These are phyloP conservation scores for Nephelium lappaceum DNA, from an alignment of 345 rosid genomes.

Conservation along the genomic window DNA sequence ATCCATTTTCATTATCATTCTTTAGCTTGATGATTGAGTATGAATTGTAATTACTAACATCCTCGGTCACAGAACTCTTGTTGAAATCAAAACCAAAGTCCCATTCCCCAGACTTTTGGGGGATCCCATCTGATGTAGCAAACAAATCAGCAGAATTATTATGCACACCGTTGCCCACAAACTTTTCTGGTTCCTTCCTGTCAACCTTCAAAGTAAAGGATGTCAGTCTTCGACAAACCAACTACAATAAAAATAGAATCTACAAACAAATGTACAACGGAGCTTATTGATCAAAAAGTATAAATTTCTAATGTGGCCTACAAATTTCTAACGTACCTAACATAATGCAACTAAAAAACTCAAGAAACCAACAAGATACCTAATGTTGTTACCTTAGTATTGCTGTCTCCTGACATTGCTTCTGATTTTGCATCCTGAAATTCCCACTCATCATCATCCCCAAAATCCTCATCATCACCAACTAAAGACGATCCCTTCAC, in stretches of 20 bases:
- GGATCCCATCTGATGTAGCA: conserved; percentile 24
- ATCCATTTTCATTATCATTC: conserved; percentile 15
- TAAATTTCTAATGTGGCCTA: background rate
- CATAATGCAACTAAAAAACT: background rate
- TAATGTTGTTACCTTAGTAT: conserved; percentile 30
- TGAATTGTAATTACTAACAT: conserved; percentile 13
- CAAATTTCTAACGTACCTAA: background rate
- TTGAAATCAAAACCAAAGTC: conserved; percentile 38
- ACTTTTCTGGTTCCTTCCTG: conserved; percentile 22
- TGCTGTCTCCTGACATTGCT: conserved; percentile 8
- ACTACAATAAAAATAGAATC: conserved; percentile 10
- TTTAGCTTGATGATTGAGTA: conserved; percentile 29
- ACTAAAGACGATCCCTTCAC: background rate
- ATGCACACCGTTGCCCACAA: conserved; percentile 16
- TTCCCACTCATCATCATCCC: conserved; percentile 44
- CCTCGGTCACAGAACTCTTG: conserved; percentile 23
- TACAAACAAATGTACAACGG: background rate
- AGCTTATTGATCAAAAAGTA: background rate
- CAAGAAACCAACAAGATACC: background rate
- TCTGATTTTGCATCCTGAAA: conserved; percentile 37
- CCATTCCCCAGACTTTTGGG: conserved; percentile 40
- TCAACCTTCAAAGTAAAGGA: conserved; percentile 35
- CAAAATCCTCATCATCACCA: conserved; percentile 20
- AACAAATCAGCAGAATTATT: conserved; percentile 22
- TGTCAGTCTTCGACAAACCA: conserved; percentile 23